phyloP scores from a whole-genome alignment of 495 filamentous ascomycete species.

The Penicillium maclennaniae region DNA sequence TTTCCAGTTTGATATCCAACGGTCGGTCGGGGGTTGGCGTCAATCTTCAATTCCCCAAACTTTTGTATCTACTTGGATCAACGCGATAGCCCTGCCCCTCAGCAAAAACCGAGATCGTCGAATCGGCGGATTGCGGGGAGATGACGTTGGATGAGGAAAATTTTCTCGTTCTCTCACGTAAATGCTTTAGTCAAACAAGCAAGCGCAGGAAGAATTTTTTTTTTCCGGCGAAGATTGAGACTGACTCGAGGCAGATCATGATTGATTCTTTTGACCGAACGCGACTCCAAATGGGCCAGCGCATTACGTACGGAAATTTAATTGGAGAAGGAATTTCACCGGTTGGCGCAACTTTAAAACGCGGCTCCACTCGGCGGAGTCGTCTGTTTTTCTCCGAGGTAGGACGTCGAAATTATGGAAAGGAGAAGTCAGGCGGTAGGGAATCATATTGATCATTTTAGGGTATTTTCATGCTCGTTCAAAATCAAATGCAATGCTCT shows the following conservation, averaged over 20 bases:
- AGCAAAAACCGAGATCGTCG: slow-evolving; percentile 1
- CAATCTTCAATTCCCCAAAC: neutral
- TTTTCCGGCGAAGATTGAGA: neutral
- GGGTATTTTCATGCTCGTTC: neutral
- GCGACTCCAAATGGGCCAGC: slow-evolving; percentile 18
- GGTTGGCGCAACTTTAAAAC: slow-evolving; percentile 15
- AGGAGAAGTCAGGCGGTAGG: too few species aligned
- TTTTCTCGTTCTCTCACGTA: slow-evolving; percentile 1
- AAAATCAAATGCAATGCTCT: neutral
- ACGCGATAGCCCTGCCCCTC: slow-evolving; percentile 8
- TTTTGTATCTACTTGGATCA: neutral
- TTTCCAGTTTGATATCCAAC: neutral
- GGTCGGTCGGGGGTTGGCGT: neutral
- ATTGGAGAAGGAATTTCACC: slow-evolving; percentile 22
- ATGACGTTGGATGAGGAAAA: slow-evolving; percentile 16
- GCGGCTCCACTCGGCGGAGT: neutral
- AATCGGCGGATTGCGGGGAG: slow-evolving; percentile 8
- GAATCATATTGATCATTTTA: too few species aligned
- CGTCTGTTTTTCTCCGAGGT: neutral
- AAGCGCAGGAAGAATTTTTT: neutral
- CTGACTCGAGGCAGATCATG: slow-evolving; percentile 10
- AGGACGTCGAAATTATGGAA: too few species aligned
- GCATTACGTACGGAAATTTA: slow-evolving; percentile 22
- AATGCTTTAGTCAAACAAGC: neutral
- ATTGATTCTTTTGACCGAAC: slow-evolving; percentile 26